Percentiles rank a stretch among this genome's conserved stretches.
Evolutionary conservation across 1,139 yeast genomes (phyloP).

Genomic region (Blastobotrys apis): DNA sequence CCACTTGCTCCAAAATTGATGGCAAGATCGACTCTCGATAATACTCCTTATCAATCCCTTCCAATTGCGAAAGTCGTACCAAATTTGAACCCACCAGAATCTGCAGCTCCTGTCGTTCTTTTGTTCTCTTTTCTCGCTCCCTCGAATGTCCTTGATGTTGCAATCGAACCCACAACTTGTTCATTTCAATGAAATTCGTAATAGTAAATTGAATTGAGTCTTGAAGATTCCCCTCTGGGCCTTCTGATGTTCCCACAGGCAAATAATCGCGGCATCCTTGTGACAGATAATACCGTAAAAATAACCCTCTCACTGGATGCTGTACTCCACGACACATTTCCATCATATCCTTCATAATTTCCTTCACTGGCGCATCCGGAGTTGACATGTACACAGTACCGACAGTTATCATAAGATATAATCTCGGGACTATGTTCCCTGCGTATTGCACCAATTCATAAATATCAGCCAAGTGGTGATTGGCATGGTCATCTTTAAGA

Average conservation of each 20-base stretch:
- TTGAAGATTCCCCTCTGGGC: slow-evolving; percentile 47
- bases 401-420: slow-evolving; percentile 91
- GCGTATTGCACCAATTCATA: slow-evolving; percentile 95
- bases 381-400: slow-evolving; percentile 85
- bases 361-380: slow-evolving; percentile 75
- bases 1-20: slow-evolving; percentile 77
- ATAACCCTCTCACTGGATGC: slow-evolving; percentile 83
- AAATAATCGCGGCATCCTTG: slow-evolving; percentile 76
- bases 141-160: slow-evolving; percentile 95
- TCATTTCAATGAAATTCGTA: slow-evolving; percentile 92
- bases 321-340: slow-evolving; percentile 99
- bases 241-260: slow-evolving; percentile 40
- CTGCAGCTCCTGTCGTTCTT: slow-evolving; percentile 83
- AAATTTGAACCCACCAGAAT: slow-evolving; percentile 90
- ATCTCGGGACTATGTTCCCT: slow-evolving; percentile 82
- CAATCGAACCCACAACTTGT: slow-evolving; percentile 91
- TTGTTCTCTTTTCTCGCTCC: slow-evolving; percentile 67
- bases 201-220: slow-evolving; percentile 72
- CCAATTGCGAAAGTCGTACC: slow-evolving; percentile 82
- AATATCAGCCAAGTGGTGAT: slow-evolving; percentile 79
- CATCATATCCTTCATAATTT: slow-evolving; percentile 91
- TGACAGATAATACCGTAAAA: slow-evolving; percentile 79
- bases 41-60: slow-evolving; percentile 61
- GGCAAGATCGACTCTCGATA: slow-evolving; percentile 72
- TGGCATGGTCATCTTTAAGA: slow-evolving; percentile 61